Evolutionary conservation across 2,329 filamentous ascomycete species (phyloP).

Genomic region (Alternaria brassicicola): DNA sequence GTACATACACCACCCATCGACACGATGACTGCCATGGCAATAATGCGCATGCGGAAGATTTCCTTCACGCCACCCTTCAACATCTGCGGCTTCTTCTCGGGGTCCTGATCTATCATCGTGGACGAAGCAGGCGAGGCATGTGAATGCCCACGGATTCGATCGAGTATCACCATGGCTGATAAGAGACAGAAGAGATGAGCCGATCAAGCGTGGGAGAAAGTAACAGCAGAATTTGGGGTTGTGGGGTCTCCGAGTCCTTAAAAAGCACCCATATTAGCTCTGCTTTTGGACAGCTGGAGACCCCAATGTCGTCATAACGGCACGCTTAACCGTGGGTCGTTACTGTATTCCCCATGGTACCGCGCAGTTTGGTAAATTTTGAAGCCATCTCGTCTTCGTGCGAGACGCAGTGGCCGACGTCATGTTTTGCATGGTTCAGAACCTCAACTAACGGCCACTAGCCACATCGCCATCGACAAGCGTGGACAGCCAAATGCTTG

Average conservation of each 20-base stretch:
- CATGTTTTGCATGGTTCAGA: conserved; percentile 4
- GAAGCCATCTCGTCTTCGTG: not conserved
- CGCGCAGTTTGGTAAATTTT: not conserved
- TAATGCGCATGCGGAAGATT: conserved; percentile 41
- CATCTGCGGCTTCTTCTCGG: conserved; percentile 39
- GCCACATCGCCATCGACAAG: not conserved
- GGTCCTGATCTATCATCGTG: conserved; percentile 23
- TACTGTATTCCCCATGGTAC: not conserved
- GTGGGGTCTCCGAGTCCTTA: conserved; percentile 8
- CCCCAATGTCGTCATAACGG: conserved; percentile 14
- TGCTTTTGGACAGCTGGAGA: not conserved
- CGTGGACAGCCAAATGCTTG: conserved; percentile 11
- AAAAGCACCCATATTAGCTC: conserved; percentile 8
- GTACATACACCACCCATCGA: conserved; percentile 45
- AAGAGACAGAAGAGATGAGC: not conserved
- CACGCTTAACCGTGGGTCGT: not conserved
- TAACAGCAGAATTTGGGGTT: not conserved
- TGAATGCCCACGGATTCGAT: conserved; percentile 20
- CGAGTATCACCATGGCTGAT: conserved; percentile 30
- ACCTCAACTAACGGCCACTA: not conserved
- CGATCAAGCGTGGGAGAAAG: not conserved
- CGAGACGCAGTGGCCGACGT: conserved; percentile 2
- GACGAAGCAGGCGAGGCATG: conserved; percentile 32
- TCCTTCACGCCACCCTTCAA: conserved; percentile 29
- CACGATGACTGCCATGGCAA: conserved; percentile 43